These are phyloP conservation scores for Aspergillus ellipticus DNA, from an alignment of 495 filamentous ascomycete genomes.

Conservation along the genomic window DNA sequence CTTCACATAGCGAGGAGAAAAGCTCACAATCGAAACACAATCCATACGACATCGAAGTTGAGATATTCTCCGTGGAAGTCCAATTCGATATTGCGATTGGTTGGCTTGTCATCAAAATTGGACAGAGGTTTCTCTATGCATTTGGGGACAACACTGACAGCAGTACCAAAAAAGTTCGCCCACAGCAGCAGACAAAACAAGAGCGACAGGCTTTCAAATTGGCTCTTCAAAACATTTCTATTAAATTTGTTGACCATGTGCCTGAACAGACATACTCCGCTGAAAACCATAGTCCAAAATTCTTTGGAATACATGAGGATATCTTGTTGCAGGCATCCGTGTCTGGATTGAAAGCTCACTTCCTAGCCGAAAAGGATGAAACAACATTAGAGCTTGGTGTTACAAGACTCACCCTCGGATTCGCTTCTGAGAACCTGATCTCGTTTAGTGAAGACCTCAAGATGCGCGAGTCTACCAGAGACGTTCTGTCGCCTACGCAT, in stretches of 20 bases:
- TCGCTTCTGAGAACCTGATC: constrained; percentile 67
- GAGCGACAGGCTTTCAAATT: constrained; percentile 45
- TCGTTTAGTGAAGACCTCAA: constrained; percentile 65
- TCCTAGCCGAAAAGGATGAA: constrained; percentile 18
- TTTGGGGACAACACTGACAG: constrained; percentile 22
- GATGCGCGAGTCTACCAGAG: constrained; percentile 68
- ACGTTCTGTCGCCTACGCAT: constrained; percentile 53
- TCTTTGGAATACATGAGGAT: constrained; percentile 30
- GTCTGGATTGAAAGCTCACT: constrained; percentile 25
- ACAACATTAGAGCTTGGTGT: constrained; percentile 38
- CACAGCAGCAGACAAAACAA: constrained; percentile 15
- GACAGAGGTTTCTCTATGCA: constrained; percentile 49
- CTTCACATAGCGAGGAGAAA: constrained; percentile 9
- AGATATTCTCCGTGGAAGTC: constrained; percentile 51
- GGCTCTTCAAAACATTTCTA: constrained; percentile 49
- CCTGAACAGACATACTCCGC: constrained; percentile 35
- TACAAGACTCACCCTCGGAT: constrained; percentile 69
- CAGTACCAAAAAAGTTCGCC: constrained; percentile 13
- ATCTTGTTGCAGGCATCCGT: constrained; percentile 31
- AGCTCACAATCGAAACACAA: not conserved
- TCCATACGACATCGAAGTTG: constrained; percentile 45
- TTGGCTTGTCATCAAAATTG: constrained; percentile 60
- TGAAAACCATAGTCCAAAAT: constrained; percentile 9
- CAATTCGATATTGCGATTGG: constrained; percentile 68
- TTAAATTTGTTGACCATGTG: constrained; percentile 65